Conservation (phyloP, 768 basidiomycete genomes). For the Leucosporidium scottii region DNA sequence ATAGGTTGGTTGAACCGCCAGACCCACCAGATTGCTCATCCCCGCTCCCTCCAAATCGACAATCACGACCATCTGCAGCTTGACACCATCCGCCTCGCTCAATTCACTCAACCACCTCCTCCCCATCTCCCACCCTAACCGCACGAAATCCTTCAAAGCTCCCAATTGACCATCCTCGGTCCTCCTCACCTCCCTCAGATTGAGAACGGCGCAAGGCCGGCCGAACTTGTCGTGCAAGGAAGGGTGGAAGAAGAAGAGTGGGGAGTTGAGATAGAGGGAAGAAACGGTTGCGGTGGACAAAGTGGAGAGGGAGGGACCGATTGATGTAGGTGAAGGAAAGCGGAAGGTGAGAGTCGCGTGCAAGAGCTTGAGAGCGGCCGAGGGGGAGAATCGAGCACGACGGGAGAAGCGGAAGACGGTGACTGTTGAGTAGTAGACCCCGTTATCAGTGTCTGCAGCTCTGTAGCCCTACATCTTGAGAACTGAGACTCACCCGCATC, state of each 20-base stretch:
- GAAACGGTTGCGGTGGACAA: constrained; percentile 18
- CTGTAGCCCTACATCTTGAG: background rate
- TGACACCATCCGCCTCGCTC: constrained; percentile 12
- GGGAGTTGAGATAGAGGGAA: constrained; percentile 17
- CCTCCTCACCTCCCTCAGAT: constrained; percentile 29
- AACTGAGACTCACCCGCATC: constrained; percentile 11
- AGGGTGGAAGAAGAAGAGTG: constrained; percentile 37
- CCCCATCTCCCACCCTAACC: constrained; percentile 29
- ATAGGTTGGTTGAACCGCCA: background rate
- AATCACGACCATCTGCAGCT: constrained; percentile 35
- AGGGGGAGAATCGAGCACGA: constrained; percentile 25
- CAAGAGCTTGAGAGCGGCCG: constrained; percentile 25
- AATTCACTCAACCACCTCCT: constrained; percentile 31
- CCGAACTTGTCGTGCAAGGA: constrained; percentile 33
- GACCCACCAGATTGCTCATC: constrained; percentile 29
- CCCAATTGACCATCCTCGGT: constrained; percentile 31
- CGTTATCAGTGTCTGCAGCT: background rate
- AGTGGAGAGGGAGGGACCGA: constrained; percentile 8
- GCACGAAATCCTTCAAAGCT: constrained; percentile 33
- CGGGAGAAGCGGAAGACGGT: constrained; percentile 37
- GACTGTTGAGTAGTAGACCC: constrained; percentile 9
- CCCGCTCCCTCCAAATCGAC: constrained; percentile 35
- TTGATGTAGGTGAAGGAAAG: background rate
- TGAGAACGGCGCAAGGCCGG: constrained; percentile 32
- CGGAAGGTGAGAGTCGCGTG: constrained; percentile 32